Conservation (phyloP, 179 eudicot genomes). For the Spergularia azorica region DNA sequence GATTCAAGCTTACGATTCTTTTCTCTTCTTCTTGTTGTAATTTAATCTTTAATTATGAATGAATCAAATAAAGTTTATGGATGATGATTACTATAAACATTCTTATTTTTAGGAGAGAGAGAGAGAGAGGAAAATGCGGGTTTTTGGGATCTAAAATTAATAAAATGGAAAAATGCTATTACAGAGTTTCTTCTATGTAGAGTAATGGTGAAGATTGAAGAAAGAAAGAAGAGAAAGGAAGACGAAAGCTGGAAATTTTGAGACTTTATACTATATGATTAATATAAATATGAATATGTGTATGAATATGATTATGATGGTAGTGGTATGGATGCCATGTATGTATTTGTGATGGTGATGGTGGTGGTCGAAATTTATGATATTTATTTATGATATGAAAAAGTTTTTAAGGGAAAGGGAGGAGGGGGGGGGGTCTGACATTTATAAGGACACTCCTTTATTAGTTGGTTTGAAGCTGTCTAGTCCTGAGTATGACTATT, state of each 20-base stretch:
- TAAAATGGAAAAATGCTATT: constrained; percentile 2
- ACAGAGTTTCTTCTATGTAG: not conserved
- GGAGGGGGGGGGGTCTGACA: not conserved
- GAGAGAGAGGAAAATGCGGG: constrained; percentile 2
- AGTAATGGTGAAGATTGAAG: not conserved
- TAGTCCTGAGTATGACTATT: not conserved
- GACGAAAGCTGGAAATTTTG: too few relatives aligned
- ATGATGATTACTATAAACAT: too few relatives aligned
- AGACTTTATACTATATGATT: too few relatives aligned
- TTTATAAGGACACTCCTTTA: not conserved
- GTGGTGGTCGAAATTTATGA: too few relatives aligned
- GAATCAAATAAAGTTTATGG: too few relatives aligned
- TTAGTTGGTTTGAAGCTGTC: not conserved
- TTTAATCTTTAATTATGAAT: not conserved
- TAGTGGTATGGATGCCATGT: too few relatives aligned
- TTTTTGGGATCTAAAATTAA: constrained; percentile 15
- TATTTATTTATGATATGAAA: not conserved
- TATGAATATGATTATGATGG: too few relatives aligned
- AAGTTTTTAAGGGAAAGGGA: too few relatives aligned
- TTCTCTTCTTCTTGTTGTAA: too few relatives aligned
- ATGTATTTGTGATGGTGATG: too few relatives aligned
- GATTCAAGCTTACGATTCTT: too few relatives aligned
- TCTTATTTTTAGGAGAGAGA: not conserved
- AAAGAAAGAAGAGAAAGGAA: not conserved
- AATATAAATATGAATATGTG: too few relatives aligned